Base-by-base conservation (phyloP, 768 basidiomycete genomes). In the Phanerochaete carnosa region DNA sequence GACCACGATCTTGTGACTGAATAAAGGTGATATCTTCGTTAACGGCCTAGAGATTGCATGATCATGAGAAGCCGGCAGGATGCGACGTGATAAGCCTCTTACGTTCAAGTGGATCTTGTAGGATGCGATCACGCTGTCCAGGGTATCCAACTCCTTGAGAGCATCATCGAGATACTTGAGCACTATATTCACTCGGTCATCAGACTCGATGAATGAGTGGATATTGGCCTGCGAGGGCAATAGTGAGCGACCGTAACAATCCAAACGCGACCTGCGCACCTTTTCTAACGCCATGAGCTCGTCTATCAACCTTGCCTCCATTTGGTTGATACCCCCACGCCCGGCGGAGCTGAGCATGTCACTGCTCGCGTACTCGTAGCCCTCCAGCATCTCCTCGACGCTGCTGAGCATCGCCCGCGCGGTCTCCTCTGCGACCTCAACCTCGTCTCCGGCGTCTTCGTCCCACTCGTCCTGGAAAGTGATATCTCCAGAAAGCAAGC, bases 371-470 rank as follows among this genome's bases (percentile, higher is more conserved):
- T 95, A 98, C 72, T 98, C 97, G 68, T 97, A 97, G 0, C 97
- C 95, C 68, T 99, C 97, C 26, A 99, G 80, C 94, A 99, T 95
- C 72, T 99, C 97, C 70, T 99, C 97, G 1, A 99, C 94, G 72
- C 87, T 97, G 5, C 89, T 78, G 75, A 99, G 81, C 3, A 92
- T 93, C 9, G 88, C 91, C 64, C 92, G 88, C 12, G 85, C 81
- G 58, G 83, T 86, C 66, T 92, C 91, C 56, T 89, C 89, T 58
- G 87, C 88, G 13, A 65, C 69, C 43, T 71, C 70, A 1, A 58
- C 64, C 11, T 65, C 73, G 28, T 70, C 72, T 2, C 57, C 66
- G 26, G 57, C 49, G 6, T 79, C 84, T 19, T 75, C 75, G 16
- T 83, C 82, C 9, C 75, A 77, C 29, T 85, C 86, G 26, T 81